Evolutionary conservation across 192 early-diverging fungal genomes (phyloP).

Genomic region (Umbelopsis sp.): DNA sequence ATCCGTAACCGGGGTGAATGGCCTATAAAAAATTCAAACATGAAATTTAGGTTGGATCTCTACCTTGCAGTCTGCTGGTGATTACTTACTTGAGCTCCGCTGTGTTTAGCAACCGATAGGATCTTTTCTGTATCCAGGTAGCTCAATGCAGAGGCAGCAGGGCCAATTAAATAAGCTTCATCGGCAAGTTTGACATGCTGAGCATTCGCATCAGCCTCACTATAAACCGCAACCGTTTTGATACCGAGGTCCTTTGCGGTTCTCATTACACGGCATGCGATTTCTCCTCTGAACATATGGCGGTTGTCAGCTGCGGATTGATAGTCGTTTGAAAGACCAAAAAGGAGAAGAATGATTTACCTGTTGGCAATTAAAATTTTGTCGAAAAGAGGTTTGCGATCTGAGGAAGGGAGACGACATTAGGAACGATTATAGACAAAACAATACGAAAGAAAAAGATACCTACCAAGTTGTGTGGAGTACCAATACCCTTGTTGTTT

Average conservation of each 20-base stretch:
- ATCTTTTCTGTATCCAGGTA: conserved; percentile 85
- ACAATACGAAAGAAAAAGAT: neutral
- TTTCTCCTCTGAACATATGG: conserved; percentile 63
- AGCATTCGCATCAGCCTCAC: conserved; percentile 84
- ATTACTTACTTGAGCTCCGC: conserved; percentile 69
- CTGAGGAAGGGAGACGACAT: conserved; percentile 27
- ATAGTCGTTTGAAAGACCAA: neutral
- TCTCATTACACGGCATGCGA: conserved; percentile 78
- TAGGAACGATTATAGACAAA: neutral
- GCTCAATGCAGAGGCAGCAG: conserved; percentile 75
- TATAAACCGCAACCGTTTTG: conserved; percentile 93
- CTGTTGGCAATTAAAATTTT: conserved; percentile 97
- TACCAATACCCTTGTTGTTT: conserved; percentile 45
- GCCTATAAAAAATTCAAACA: conserved; percentile 50
- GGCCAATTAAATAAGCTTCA: conserved; percentile 91
- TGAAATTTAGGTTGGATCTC: neutral
- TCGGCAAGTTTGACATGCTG: conserved; percentile 92
- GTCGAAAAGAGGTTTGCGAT: conserved; percentile 82
- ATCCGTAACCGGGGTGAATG: conserved; percentile 97
- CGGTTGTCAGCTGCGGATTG: neutral
- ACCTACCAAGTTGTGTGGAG: conserved; percentile 47
- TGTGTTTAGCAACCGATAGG: conserved; percentile 70
- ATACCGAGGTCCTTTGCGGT: conserved; percentile 89
- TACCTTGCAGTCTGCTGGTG: neutral
- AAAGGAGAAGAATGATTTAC: conserved; percentile 32